phyloP scores from a whole-genome alignment of 495 filamentous ascomycete species.

The Lasiosphaeria hispida region DNA sequence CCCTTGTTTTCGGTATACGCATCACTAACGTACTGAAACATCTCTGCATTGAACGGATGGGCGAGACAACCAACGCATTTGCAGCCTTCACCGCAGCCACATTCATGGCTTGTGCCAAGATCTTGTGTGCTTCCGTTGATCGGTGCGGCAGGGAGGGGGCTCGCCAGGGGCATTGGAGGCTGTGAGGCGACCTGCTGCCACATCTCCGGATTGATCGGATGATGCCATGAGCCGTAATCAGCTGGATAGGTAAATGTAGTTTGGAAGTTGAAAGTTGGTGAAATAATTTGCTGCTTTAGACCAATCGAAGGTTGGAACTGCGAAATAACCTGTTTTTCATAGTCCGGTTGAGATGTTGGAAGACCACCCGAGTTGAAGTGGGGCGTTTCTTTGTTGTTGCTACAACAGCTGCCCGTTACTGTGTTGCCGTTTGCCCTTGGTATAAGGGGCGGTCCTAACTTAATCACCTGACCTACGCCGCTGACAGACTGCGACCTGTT shows the following conservation, averaged over 20 bases:
- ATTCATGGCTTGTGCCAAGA: conserved; percentile 45
- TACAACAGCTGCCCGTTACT: conserved; percentile 17
- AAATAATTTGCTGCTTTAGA: conserved; percentile 18
- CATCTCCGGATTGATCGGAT: conserved; percentile 39
- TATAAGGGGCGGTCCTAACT: conserved; percentile 6
- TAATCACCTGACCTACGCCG: conserved; percentile 1
- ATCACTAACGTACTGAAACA: conserved; percentile 56
- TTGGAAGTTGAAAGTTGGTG: conserved; percentile 13
- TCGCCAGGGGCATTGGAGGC: conserved; percentile 15
- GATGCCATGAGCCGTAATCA: conserved; percentile 42
- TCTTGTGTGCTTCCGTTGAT: conserved; percentile 16
- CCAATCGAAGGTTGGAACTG: conserved; percentile 20
- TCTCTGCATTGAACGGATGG: conserved; percentile 73
- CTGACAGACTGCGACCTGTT: conserved; percentile 7
- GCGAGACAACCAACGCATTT: conserved; percentile 66
- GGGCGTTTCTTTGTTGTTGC: conserved; percentile 13
- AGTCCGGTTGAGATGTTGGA: conserved; percentile 12
- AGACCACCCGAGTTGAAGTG: conserved; percentile 2
- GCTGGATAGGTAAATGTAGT: conserved; percentile 40
- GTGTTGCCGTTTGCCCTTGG: conserved; percentile 12
- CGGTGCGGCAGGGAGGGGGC: conserved; percentile 4
- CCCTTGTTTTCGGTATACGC: conserved; percentile 23
- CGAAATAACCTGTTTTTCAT: conserved; percentile 14
- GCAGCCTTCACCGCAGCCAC: conserved; percentile 65
- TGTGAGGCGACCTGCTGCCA: conserved; percentile 34